A percentile compares a stretch with the other conserved stretches of the same genome.
Conservation (phyloP, 1,284 basidiomycete species). For the Cutaneotrichosporon curvatum region DNA sequence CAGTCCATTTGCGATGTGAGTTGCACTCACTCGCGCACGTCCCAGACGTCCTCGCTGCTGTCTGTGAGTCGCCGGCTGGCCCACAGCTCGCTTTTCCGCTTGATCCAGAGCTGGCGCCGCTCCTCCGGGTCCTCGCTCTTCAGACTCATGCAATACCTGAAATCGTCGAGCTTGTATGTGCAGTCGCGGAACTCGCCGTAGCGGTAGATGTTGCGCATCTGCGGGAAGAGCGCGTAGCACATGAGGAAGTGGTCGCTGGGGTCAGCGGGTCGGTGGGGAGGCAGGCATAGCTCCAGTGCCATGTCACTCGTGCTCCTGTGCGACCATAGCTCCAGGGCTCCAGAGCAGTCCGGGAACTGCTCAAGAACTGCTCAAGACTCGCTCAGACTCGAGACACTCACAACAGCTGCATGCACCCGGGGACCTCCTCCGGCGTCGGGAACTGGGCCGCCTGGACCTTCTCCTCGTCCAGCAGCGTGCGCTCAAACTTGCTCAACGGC, state of each 20-base stretch:
- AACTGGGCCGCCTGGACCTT: slow-evolving; percentile 46
- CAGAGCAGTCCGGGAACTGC: no score
- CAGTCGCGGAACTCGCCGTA: slow-evolving; percentile 74
- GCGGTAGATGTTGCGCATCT: slow-evolving; percentile 79
- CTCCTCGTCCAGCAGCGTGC: slow-evolving; percentile 38
- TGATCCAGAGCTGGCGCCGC: slow-evolving; percentile 74
- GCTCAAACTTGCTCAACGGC: slow-evolving; percentile 24
- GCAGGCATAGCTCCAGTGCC: neutral
- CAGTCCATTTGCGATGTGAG: neutral
- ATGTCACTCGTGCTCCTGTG: no score
- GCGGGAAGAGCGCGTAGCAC: slow-evolving; percentile 73
- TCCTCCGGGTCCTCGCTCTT: slow-evolving; percentile 71
- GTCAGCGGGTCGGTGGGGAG: neutral
- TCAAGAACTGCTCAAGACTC: no score
- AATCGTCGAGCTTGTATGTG: slow-evolving; percentile 73
- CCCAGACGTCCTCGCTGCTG: slow-evolving; percentile 93
- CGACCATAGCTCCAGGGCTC: no score
- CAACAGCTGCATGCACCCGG: slow-evolving; percentile 68
- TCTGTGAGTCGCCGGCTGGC: slow-evolving; percentile 63
- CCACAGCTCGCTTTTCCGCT: slow-evolving; percentile 83
- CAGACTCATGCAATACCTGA: slow-evolving; percentile 88
- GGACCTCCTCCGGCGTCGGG: slow-evolving; percentile 69
- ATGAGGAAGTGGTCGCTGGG: slow-evolving; percentile 62
- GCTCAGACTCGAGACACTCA: slow-evolving; percentile 23
- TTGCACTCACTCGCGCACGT: slow-evolving; percentile 62